These are phyloP conservation scores for Agrocybe pediades DNA, from an alignment of 768 basidiomycete genomes.

Conservation along the genomic window DNA sequence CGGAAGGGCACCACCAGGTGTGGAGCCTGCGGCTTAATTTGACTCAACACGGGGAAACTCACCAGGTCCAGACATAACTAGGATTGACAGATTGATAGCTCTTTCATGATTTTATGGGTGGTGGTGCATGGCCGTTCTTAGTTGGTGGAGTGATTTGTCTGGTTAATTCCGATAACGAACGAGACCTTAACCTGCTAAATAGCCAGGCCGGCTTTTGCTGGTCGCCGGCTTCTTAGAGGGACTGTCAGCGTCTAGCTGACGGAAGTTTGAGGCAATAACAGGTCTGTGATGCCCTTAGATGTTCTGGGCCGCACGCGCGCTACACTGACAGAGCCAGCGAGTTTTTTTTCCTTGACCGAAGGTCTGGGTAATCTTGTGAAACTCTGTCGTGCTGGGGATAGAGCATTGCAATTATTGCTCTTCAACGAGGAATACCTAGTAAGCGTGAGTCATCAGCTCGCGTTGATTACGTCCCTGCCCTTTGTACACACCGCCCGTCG, in stretches of 20 bases:
- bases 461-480: too few species aligned
- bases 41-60: constrained; percentile 83
- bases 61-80: constrained; percentile 79
- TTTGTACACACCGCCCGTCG: too few species aligned
- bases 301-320: constrained; percentile 86
- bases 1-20: constrained; percentile 80
- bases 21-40: constrained; percentile 84
- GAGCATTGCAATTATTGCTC: too few species aligned
- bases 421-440: too few species aligned
- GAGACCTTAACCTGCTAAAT: constrained; percentile 95
- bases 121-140: constrained; percentile 91
- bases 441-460: too few species aligned
- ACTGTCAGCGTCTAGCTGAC: constrained; percentile 79
- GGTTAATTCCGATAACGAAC: constrained; percentile 96
- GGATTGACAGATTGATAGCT: constrained; percentile 83
- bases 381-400: too few species aligned
- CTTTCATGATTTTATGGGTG: constrained; percentile 86
- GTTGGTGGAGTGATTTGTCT: constrained; percentile 95
- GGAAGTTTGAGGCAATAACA: constrained; percentile 91
- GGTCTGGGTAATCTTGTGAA: too few species aligned
- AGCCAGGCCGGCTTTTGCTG: constrained; percentile 77
- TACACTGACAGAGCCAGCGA: constrained; percentile 91
- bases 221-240: constrained; percentile 84
- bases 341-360: too few species aligned
- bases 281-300: constrained; percentile 92